A percentile compares a stretch with the other conserved stretches of the same genome.
phyloP scores from a whole-genome alignment of 2,329 filamentous ascomycete genomes.

The Tolypocladium guangdongense region DNA sequence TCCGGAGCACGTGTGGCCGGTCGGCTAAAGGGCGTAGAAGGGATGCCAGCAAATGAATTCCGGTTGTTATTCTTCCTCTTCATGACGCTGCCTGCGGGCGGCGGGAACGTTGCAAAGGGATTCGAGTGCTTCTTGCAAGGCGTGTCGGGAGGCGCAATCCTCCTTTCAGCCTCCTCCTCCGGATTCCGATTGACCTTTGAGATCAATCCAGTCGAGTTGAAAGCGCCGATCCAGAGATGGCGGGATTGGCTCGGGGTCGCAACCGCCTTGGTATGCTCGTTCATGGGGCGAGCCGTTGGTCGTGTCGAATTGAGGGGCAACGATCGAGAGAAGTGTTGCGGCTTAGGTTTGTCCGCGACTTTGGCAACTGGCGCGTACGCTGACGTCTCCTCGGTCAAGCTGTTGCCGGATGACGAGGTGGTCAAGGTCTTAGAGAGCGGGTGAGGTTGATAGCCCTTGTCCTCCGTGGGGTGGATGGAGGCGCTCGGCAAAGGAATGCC shows the following conservation, averaged over 20 bases:
- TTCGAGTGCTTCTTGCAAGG: constrained; percentile 82
- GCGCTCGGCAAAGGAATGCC: constrained; percentile 40
- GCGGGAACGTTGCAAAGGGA: constrained; percentile 56
- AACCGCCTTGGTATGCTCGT: constrained; percentile 19
- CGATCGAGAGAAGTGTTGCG: constrained; percentile 26
- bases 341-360: constrained; percentile 14
- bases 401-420: constrained; percentile 76
- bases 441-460: constrained; percentile 50
- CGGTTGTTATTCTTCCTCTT: constrained; percentile 52
- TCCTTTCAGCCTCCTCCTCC: constrained; percentile 52
- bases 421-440: constrained; percentile 80
- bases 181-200: constrained; percentile 86
- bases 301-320: constrained; percentile 27
- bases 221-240: constrained; percentile 70
- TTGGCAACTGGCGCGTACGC: constrained; percentile 17
- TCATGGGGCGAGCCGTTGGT: constrained; percentile 16
- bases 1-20: constrained; percentile 36
- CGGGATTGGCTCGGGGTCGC: constrained; percentile 34
- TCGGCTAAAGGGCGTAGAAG: constrained; percentile 72
- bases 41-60: constrained; percentile 60
- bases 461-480: constrained; percentile 39
- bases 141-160: constrained; percentile 76
- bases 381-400: constrained; percentile 56
- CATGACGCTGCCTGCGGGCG: constrained; percentile 45
- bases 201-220: constrained; percentile 88